Percentiles rank a stretch among this genome's conserved stretches.
These are phyloP conservation scores for Oleoguttula mirabilis DNA, from an alignment of 495 filamentous ascomycete species.

Conservation along the genomic window DNA sequence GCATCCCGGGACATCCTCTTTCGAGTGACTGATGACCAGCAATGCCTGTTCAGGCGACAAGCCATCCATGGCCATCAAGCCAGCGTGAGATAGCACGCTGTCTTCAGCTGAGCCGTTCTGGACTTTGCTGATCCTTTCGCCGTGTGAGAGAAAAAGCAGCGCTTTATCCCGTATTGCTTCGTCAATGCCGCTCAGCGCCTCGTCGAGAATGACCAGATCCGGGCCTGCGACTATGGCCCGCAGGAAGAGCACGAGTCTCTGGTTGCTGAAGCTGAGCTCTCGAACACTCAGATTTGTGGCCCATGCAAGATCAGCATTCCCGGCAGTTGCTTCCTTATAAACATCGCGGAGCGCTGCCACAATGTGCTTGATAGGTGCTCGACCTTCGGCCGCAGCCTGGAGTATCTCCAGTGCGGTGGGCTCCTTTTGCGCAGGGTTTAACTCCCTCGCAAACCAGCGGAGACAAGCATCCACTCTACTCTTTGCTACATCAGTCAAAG, in stretches of 20 bases:
- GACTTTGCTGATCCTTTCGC: conserved; percentile 19
- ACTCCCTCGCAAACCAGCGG: conserved; percentile 60
- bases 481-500: conserved; percentile 41
- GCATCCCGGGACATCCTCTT: conserved; percentile 73
- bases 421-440: conserved; percentile 40
- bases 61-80: conserved; percentile 36
- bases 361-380: not conserved
- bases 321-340: not conserved
- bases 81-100: conserved; percentile 17
- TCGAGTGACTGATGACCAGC: conserved; percentile 77
- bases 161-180: conserved; percentile 72
- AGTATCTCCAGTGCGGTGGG: conserved; percentile 1
- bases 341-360: not conserved
- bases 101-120: not conserved
- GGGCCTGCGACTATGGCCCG: conserved; percentile 71
- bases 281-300: conserved; percentile 60
- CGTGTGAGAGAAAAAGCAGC: conserved; percentile 50
- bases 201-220: conserved; percentile 83
- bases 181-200: conserved; percentile 86
- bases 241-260: conserved; percentile 75
- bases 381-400: not conserved
- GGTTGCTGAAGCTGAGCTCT: conserved; percentile 61
- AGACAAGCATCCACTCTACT: conserved; percentile 52
- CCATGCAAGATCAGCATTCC: conserved; percentile 41
- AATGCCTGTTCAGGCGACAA: conserved; percentile 60